Evolutionary conservation across 2,329 filamentous ascomycete species (phyloP), one percentile per base, ranked within the genome.

Genomic region (Diaporthe amygdali): DNA sequence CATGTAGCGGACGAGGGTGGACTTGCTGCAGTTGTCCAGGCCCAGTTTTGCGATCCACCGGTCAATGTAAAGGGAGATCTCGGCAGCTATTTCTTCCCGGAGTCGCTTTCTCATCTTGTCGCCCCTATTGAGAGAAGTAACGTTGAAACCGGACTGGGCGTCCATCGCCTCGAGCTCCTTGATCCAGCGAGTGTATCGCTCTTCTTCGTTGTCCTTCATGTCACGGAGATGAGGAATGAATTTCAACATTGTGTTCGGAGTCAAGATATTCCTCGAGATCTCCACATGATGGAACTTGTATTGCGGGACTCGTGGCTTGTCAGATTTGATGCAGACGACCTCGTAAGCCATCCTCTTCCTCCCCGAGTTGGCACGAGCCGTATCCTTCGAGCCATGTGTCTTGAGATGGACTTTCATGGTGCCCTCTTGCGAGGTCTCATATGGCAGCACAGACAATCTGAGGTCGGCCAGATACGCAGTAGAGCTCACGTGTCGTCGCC

Each of bases 211-310:
- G 30, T 85, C 85, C 56, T 88, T 85, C 34, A 90, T 80, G 73
- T 91, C 89, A 67, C 87, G 84, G 64, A 90, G 79, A 77, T 90
- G 88, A 17, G 89, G 89, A 17, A 90, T 87, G 76, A 89, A 90
- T 39, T 86, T 89, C 67, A 90, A 82, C 82, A 88, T 88, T 1
- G 88, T 89, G 75, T 90, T 89, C 4, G 88, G 87, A 0, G 88
- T 88, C 37, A 90, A 81, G 44, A 90, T 85, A 69, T 90, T 90
- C 76, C 87, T 89, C 76, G 82, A 84, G 66, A 90, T 89, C 76
- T 89, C 86, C 46, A 90, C 86, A 71, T 90, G 87, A 74, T 90
- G 89, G 74, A 89, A 90, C 37, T 86, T 82, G 75, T 90, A 91
- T 32, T 81, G 80, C n/a, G 89, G 89, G 10, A 89, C 88, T n/a